Evolutionary conservation across 495 filamentous ascomycete species (phyloP), one percentile per base, ranked within the genome.

Genomic region (Podospora pseudocomata): DNA sequence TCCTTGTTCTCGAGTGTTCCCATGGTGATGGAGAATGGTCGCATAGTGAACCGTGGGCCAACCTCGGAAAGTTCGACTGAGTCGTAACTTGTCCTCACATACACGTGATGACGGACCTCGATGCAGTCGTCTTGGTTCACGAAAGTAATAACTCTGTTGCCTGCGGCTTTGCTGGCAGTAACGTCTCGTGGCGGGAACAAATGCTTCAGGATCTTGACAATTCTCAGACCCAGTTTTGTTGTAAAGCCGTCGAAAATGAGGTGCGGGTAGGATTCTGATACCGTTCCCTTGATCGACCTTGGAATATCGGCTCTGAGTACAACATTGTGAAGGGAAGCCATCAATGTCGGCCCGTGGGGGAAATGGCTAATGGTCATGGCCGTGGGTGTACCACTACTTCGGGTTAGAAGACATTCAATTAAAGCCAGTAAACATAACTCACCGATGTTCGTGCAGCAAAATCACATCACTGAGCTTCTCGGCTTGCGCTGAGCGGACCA

Each of bases 1-100:
- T 93, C 91, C 71, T 96, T 96, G 73, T 94, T 96, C 75, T 97
- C 95, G 59, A 97, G 81, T 2, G 94, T 95, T n/a, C 95, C 94
- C 64, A 91, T 89, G 60, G 93, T 85, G 68, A 99, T 96, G 77
- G 97, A 92, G 80, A 98, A 99, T 28, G 93, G 84, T 73, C 91
- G 86, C 93, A 99, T 96, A 5, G 94, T 96, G 90, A 98, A 96
- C 66, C 95, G 84, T 4, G 95, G 95, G 0, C 95, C 95, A 56
- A 99, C 96, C 78, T 99, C 95, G 19, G 92, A 91, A 69, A 99
- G 80, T 79, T 98, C 94, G 13, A 98, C 93, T 68, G 89, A 91
- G 71, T 94, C 86, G 75, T 93, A 95, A 18, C 91, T 87, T 5
- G 92, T 95, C 79, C 89, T 88, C 18, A 84, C 82, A 59, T 82